Percentiles rank a stretch among this genome's conserved stretches.
phyloP scores from a whole-genome alignment of 345 rosid genomes.

The Eucalyptus polybractea region DNA sequence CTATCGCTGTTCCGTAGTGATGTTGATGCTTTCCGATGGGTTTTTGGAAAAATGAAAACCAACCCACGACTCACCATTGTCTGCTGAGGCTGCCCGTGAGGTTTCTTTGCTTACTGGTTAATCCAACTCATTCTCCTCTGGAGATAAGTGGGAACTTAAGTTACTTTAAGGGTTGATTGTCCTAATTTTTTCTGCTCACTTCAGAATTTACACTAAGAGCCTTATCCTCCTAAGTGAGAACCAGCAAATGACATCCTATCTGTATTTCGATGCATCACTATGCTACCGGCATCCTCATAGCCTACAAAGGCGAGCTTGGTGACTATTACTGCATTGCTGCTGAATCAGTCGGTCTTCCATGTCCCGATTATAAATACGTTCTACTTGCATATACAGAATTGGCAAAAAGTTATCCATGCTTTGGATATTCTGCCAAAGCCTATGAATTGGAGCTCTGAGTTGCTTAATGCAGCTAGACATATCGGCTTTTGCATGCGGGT shows the following conservation, averaged over 20 bases:
- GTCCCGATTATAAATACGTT: conserved; percentile 50
- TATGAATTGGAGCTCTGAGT: background rate
- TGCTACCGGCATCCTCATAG: conserved; percentile 88
- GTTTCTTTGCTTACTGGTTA: background rate
- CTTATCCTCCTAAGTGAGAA: background rate
- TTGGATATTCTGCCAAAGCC: conserved; percentile 51
- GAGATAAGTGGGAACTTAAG: background rate
- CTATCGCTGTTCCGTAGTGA: too few relatives aligned
- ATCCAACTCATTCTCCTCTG: background rate
- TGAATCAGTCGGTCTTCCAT: conserved; percentile 66
- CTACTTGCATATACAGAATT: conserved; percentile 59
- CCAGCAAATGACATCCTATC: background rate
- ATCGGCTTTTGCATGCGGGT: background rate
- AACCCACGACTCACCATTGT: background rate
- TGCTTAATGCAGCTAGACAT: background rate
- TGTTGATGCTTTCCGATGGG: too few relatives aligned
- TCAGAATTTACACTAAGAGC: background rate
- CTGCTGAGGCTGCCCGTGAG: background rate
- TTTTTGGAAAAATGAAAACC: too few relatives aligned
- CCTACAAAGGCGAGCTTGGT: conserved; percentile 93
- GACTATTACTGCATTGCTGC: conserved; percentile 97
- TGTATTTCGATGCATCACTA: conserved; percentile 41
- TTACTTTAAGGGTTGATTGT: background rate
- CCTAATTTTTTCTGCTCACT: background rate
- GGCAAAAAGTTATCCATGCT: conserved; percentile 80